phyloP scores from a whole-genome alignment of 176 grass and related monocot species.

The Zea luxurians region DNA sequence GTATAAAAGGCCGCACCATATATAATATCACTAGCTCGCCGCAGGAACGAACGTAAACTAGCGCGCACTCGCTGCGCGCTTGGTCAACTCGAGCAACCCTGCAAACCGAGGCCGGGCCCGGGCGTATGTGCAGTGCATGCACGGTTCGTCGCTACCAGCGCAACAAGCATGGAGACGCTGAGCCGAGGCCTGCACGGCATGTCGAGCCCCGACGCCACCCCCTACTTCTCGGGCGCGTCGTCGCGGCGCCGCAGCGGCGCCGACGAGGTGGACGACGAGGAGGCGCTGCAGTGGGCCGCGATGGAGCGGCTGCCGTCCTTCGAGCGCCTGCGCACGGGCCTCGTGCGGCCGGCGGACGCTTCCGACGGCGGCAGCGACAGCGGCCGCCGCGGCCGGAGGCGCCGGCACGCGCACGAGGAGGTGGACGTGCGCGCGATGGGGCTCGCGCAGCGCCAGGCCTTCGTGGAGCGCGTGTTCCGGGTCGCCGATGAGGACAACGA shows the following conservation, averaged over 20 bases:
- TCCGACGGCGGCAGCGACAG: background rate
- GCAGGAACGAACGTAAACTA: background rate
- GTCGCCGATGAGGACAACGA: constrained; percentile 81
- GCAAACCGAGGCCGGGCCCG: background rate
- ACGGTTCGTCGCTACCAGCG: background rate
- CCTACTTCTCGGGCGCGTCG: constrained; percentile 44
- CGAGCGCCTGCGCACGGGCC: constrained; percentile 56
- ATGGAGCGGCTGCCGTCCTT: constrained; percentile 79
- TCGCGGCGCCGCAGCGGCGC: constrained; percentile 44
- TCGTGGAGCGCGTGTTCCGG: constrained; percentile 58
- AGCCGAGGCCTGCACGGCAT: constrained; percentile 47
- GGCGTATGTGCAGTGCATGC: background rate
- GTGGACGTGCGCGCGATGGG: constrained; percentile 64
- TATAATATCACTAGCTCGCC: too few relatives aligned
- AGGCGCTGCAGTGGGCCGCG: constrained; percentile 82
- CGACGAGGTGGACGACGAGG: constrained; percentile 74
- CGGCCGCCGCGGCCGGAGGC: background rate
- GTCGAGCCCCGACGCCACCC: constrained; percentile 45
- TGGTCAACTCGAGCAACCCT: background rate
- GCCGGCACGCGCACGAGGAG: constrained; percentile 31
- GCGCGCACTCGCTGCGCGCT: background rate
- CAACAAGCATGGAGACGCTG: constrained; percentile 39
- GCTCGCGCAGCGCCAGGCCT: constrained; percentile 51
- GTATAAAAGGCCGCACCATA: too few relatives aligned
- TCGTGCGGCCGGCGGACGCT: constrained; percentile 24